These are phyloP conservation scores for Colletotrichum noveboracense DNA, from an alignment of 2,329 filamentous ascomycete species.

Conservation along the genomic window DNA sequence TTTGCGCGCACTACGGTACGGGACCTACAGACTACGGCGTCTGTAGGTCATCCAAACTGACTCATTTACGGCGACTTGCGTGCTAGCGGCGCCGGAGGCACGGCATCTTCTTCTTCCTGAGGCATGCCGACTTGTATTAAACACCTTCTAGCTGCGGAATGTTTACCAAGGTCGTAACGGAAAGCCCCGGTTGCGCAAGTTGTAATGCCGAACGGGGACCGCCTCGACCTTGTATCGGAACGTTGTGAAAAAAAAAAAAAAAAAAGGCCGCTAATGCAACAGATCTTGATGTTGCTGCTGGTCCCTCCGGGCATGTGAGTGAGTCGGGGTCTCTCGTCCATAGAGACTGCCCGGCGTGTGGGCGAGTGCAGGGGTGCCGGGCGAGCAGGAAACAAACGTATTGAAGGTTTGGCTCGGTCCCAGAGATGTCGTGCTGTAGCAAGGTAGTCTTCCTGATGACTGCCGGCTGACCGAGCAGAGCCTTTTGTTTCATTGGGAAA, in stretches of 20 bases:
- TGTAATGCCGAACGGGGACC: not conserved
- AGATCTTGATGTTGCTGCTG: conserved; percentile 3
- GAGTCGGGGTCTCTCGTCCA: not conserved
- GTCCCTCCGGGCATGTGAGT: not conserved
- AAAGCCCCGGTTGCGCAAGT: not conserved
- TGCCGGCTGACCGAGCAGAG: not conserved
- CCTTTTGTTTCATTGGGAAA: conserved; percentile 1
- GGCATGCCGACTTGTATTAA: not conserved
- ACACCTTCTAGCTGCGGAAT: not conserved
- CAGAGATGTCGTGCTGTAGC: not conserved
- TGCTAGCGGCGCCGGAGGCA: not conserved
- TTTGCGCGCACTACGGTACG: not conserved
- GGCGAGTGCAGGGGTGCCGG: not conserved
- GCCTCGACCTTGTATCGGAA: not conserved
- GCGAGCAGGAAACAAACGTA: not conserved
- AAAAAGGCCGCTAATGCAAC: conserved; percentile 8
- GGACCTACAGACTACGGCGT: not conserved
- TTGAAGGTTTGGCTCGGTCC: not conserved
- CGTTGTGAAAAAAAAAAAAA: not conserved
- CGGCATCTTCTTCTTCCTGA: not conserved
- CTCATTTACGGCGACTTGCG: conserved; percentile 9
- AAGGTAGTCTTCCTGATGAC: not conserved
- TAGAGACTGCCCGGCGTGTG: not conserved
- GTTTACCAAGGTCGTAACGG: not conserved
- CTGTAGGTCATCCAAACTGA: conserved; percentile 8